phyloP scores from a whole-genome alignment of 345 rosid genomes.

The Eucalyptus coolabah region DNA sequence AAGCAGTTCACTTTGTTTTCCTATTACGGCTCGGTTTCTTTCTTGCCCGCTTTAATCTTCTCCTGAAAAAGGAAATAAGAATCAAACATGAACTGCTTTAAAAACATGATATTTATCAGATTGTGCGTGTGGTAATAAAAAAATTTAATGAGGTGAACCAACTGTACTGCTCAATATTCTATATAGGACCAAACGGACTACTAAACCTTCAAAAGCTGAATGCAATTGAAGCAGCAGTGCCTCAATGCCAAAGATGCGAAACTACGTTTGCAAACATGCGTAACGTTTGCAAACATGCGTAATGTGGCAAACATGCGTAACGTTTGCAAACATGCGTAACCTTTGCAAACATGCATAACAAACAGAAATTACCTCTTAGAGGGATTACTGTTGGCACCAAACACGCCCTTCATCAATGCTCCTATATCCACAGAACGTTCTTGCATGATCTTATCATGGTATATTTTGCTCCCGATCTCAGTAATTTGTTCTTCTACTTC shows the following conservation, averaged over 20 bases:
- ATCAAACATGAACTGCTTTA: neutral
- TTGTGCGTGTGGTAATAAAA: neutral
- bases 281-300: neutral
- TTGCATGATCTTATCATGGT: conserved; percentile 66
- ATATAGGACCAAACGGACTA: neutral
- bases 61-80: neutral
- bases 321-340: neutral
- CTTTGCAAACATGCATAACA: neutral
- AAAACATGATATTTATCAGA: neutral
- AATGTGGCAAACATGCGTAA: neutral
- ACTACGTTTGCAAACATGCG: neutral
- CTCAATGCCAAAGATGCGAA: neutral
- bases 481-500: conserved; percentile 71
- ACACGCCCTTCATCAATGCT: conserved; percentile 71
- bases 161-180: neutral
- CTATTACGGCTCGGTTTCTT: neutral
- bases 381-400: conserved; percentile 20
- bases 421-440: conserved; percentile 73
- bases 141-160: neutral
- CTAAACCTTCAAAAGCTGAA: neutral
- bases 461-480: conserved; percentile 81
- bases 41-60: neutral
- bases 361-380: conserved; percentile 18
- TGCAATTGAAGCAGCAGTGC: neutral
- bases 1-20: neutral